Evolutionary conservation across 1,284 basidiomycete genomes (phyloP), one percentile per base, ranked within the genome.

Genomic region (Austroboletus novae-zelandiae): DNA sequence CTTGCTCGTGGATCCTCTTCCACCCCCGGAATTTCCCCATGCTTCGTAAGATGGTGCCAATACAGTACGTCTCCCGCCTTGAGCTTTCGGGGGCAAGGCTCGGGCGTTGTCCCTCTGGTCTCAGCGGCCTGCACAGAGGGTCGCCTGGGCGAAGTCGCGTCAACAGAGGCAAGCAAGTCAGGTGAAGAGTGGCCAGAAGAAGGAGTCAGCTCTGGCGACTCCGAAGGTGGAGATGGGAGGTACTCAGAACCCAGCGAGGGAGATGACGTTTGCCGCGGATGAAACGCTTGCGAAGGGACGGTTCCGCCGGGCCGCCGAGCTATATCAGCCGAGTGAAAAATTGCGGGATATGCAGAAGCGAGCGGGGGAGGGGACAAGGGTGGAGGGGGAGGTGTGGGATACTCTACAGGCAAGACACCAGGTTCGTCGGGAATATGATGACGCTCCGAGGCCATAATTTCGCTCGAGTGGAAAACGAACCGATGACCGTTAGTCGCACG

Each of bases 401-500:
- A 58, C 46, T 79, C 74, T 53, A 71, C 67, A 27, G 77, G 72
- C 36, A 79, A 67, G 25, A 92, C 82, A 27, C 88, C 89, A 5
- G 79, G 79, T 65, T 93, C 90, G 50, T 80, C 77, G 25, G 72
- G 72, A 47, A 89, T 74, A 61, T 90, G 89, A 55, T 79, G 76
- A 31, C 91, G 80, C 64, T 91, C 87, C 30, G 78, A 77, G 10
- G 81, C 81, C n/a, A 67, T 59, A 45, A 94, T 84, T 68, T 91
- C 88, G 59, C 74, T 79, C 45, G 89, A 87, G 71, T 93, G 90
- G 67, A 94, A 91, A 29, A 94, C 91, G 62, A 90, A 93, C 23
- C 91, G 84, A 65, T 94, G 91, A 6, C 90, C 89, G 66, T 93
- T 94, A 42, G 86, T 88, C 20, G 77, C 80, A 59, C 82, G 83